Evolutionary conservation across 345 rosid genomes (phyloP), one percentile per base, ranked within the genome.

Genomic region (Populus ilicifolia): DNA sequence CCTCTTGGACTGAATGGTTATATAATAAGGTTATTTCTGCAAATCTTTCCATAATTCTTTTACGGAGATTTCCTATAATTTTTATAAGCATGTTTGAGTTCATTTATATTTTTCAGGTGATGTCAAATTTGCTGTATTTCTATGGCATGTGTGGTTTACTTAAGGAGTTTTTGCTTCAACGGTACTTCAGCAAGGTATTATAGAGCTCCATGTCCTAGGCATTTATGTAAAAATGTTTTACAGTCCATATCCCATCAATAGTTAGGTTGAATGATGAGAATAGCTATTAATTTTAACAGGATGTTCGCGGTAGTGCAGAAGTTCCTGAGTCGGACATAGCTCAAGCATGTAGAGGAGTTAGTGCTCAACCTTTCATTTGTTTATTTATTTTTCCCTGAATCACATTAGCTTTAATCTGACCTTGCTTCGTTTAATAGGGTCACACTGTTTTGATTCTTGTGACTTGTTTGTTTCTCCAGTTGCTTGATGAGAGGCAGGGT

Each of bases 1-100:
- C 99, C 38, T 96, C 99, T 70, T 96, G 98, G 98, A 85, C 97
- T 52, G 98, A 93, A 70, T 81, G 84, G 84, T 41, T 81, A 36
- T 81, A 77, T 56, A 81, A 81, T 81, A 81, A 81, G 81, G 84
- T 81, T 50, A 33, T 46, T 35, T 56, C 63, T 27, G 18, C 39
- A 23, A 62, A 54, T 76, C 48, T 43, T 54, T 13, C 10, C 38
- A 38, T 25, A n/a, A 21, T 61, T 61, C 69, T 16, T 63, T 18
- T 7, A 44, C 20, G 2, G 75, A 46, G 7, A 64, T 10, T 16
- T 50, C 21, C 1, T 1, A 20, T 50, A 27, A 2, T 21, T 17
- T 30, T 38, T 20, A 1, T 25, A 41, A 29, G 21, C n/a, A 36
- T 71, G 46, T 43, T 59, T 66, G 63, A 52, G 39, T 17, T 66